Conservation (phyloP, 2,329 filamentous ascomycete species). For the Chaetomiaceae sp. region DNA sequence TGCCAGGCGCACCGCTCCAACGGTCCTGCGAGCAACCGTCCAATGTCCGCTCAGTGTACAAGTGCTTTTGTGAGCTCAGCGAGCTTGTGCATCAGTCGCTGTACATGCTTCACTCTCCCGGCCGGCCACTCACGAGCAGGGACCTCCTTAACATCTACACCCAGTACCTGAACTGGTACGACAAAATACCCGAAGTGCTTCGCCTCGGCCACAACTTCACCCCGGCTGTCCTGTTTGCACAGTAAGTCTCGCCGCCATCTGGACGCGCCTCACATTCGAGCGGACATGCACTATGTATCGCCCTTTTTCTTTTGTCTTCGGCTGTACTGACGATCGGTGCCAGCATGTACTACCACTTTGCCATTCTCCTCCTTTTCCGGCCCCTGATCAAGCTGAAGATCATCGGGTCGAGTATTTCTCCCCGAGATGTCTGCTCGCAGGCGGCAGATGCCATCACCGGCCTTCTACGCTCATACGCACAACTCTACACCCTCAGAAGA, state of each 20-base stretch:
- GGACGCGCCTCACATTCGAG: too few species aligned
- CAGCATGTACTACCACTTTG: conserved; percentile 66
- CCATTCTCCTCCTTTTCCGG: conserved; percentile 66
- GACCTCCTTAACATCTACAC: conserved; percentile 59
- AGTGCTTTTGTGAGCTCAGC: conserved; percentile 64
- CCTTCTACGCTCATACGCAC: conserved; percentile 50
- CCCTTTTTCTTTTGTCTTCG: not conserved
- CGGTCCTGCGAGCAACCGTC: conserved; percentile 55
- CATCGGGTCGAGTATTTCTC: conserved; percentile 56
- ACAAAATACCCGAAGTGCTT: conserved; percentile 57
- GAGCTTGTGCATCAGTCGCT: conserved; percentile 68
- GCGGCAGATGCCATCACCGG: conserved; percentile 55
- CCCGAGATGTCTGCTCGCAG: conserved; percentile 59
- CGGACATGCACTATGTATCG: not conserved
- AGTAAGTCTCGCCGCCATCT: conserved; percentile 56
- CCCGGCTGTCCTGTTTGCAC: conserved; percentile 65
- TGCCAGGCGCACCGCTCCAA: conserved; percentile 45
- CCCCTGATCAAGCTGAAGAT: conserved; percentile 62
- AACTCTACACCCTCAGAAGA: conserved; percentile 51
- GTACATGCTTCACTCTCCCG: conserved; percentile 66
- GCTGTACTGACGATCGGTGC: not conserved
- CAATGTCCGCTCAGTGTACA: conserved; percentile 62
- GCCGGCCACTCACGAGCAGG: conserved; percentile 56
- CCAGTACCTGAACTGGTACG: conserved; percentile 67
- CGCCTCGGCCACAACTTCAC: conserved; percentile 63